Conservation (phyloP, 306 rosid genomes). For the Casuarina cunninghamiana region DNA sequence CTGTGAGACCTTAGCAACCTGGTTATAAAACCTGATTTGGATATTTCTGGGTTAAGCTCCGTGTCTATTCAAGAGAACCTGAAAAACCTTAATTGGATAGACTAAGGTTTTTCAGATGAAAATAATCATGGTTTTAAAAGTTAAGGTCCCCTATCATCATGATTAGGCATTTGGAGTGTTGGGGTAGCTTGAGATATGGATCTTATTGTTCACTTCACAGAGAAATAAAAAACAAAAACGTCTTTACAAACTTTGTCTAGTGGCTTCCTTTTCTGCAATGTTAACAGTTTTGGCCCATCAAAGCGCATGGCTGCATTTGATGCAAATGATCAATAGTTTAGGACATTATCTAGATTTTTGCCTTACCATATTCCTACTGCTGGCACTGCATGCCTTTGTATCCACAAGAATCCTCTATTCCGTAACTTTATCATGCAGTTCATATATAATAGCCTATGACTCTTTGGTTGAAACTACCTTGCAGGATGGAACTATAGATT, state of each 20-base stretch:
- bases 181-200: background rate
- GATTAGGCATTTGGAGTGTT: background rate
- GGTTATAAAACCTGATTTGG: background rate
- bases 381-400: background rate
- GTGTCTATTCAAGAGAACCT: background rate
- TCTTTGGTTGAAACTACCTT: background rate
- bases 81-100: background rate
- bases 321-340: background rate
- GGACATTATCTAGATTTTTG: background rate
- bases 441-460: background rate
- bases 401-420: background rate
- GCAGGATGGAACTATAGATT: slow-evolving; percentile 96
- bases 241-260: background rate
- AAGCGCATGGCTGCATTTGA: background rate
- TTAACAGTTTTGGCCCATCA: background rate
- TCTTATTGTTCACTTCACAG: background rate
- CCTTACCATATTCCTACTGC: background rate
- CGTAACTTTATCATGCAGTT: background rate
- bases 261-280: background rate
- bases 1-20: background rate
- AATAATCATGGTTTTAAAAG: background rate
- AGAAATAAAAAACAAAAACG: background rate
- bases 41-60: background rate
- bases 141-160: background rate
- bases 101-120: slow-evolving; percentile 1